Base-by-base conservation (phyloP, 176 grass and related monocot species). In the Carex parvula region DNA sequence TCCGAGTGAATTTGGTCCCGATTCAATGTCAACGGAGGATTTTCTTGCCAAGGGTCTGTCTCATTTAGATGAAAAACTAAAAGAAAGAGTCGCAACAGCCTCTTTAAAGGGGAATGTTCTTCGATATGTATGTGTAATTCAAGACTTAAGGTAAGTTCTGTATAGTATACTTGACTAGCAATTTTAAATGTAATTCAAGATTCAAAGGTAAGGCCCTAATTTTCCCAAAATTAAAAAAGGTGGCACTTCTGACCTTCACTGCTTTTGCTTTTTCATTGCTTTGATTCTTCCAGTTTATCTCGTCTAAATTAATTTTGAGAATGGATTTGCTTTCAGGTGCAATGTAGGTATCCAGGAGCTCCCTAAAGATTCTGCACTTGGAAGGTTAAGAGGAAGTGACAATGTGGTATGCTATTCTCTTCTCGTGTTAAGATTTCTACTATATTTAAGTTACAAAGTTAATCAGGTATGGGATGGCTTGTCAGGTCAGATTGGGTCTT, bases 351-450 rank as follows among this genome's bases (percentile, higher is more conserved):
- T 98, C 80, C 80, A 89, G 87, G 91, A 98, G 58, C 84, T 98
- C 73, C 89, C 95, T 55, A 98, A 93, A 87, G 88, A 94, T 83
- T 94, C 95, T 86, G 64, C 91, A 13, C 76, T 94, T 17, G 95
- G 95, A 70, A 93, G 92, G 85, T 89, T 98, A 76, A 98, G 87
- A 89, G 95, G 95, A 93, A 89, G 92, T 80, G 95, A 98, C 84
- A 98, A 94, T 87, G 91, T 94, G 92, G 95, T 98, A 98, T 80
- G 84, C 21, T 72, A 77, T 20, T 21, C 46, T 57, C 15, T 82
- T 62, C 53, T 17, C 65, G 14, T 70, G 30, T 3, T 64, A 35
- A 32, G 52, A 0, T 39, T 16, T 70, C 3, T 30, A 5, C 54
- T 65, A 16, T 22, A 37, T 73, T 13, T 1, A 57, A 5, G 44